Evolutionary conservation across 2,329 filamentous ascomycete species (phyloP), one percentile per base, ranked within the genome.

Genomic region (Aspergillus felis): DNA sequence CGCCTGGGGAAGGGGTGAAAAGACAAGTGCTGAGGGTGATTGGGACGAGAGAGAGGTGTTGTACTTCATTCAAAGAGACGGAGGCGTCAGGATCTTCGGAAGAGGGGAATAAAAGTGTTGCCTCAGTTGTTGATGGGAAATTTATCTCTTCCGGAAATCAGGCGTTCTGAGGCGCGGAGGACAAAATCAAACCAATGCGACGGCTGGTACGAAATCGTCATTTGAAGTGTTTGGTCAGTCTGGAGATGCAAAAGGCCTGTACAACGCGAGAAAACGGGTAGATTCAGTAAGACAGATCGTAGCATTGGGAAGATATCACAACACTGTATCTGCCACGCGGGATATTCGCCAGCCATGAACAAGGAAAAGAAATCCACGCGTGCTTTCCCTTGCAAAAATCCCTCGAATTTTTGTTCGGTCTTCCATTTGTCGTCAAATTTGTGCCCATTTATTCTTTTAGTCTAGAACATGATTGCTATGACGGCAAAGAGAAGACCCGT

Each of bases 61-160:
- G 70, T 97, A 96, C 77, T 86, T 89, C 68, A 85, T 96, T 29
- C 84, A 86, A 54, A 85, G 86, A 9, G 92, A 96, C 77, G 91
- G 91, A 1, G 83, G 84, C 24, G 90, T 92, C 25, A 88, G 81
- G 68, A 90, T 96, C 7, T 97, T 96, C 79, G 90, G 91, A 69
- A 84, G 92, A 69, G 92, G 93, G 5, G 85, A 87, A 69, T 83
- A 74, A 64, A 67, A 60, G 62, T 24, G 4, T n/a, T 32, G 58
- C 44, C 49, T 53, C 54, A 54, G 50, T 54, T 49, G 28, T 32
- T 38, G 32, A 57, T 47, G 24, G 22, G 52, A 17, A 35, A 12
- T 4, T 4, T 32, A 10, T 32, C 10, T 32, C 29, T 14, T 32
- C 29, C 4, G 3, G 29, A 38, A 38, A 7, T 7, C 32, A 14